Conservation (phyloP, 2,329 filamentous ascomycete genomes). For the Sporothrix brunneoviolacea region DNA sequence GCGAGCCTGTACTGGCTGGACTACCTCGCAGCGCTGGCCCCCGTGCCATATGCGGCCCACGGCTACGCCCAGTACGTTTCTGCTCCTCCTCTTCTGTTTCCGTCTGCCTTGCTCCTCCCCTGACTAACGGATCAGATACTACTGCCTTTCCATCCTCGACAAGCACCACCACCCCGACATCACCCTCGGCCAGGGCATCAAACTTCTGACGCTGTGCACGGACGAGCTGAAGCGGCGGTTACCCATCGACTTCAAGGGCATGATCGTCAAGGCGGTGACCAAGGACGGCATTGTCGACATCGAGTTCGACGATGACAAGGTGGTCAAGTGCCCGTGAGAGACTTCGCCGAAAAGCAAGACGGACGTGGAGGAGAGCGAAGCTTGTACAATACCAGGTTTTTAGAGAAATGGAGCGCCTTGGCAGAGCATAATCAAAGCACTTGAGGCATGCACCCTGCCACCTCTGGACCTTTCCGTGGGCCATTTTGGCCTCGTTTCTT, state of each 20-base stretch:
- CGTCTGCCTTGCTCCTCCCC: slow-evolving; percentile 6
- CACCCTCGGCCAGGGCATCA: slow-evolving; percentile 77
- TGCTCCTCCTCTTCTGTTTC: not conserved
- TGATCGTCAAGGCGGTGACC: slow-evolving; percentile 88
- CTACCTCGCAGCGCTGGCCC: slow-evolving; percentile 83
- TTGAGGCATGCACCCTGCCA: no score
- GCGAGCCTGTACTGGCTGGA: slow-evolving; percentile 95
- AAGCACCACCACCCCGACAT: slow-evolving; percentile 98
- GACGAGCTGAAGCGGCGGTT: slow-evolving; percentile 95
- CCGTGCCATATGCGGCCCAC: slow-evolving; percentile 91
- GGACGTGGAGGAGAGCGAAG: not conserved
- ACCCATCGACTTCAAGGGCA: slow-evolving; percentile 98
- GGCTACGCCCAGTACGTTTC: slow-evolving; percentile 87
- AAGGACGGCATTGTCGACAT: slow-evolving; percentile 87
- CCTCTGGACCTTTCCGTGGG: no score
- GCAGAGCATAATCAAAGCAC: slow-evolving; percentile 6
- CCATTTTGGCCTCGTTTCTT: not conserved
- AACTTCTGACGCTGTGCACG: slow-evolving; percentile 89
- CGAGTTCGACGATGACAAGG: slow-evolving; percentile 75
- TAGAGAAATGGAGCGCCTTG: not conserved
- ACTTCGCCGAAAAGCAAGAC: not conserved
- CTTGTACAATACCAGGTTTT: slow-evolving; percentile 5
- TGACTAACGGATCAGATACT: slow-evolving; percentile 58
- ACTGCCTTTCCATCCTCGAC: slow-evolving; percentile 94
- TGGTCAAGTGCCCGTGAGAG: slow-evolving; percentile 55